Evolutionary conservation across 2,329 filamentous ascomycete genomes (phyloP), one percentile per base, ranked within the genome.

Genomic region (Macrophomina tecta): DNA sequence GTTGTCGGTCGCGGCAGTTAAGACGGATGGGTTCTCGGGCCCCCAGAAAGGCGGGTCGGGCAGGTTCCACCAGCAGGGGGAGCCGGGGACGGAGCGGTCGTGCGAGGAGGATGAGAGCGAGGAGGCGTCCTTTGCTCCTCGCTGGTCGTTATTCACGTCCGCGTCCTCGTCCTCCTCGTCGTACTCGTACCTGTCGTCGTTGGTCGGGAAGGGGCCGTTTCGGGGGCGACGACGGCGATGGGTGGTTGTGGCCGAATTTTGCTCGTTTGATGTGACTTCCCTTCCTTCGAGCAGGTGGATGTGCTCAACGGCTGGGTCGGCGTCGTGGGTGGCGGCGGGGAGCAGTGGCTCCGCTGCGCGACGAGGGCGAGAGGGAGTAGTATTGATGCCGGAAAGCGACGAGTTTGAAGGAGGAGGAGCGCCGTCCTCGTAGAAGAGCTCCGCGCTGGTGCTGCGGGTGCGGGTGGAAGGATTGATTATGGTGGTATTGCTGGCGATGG

Each of bases 401-500:
- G 52, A n/a, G 52, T 45, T 45, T 7, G 14, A 14, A 12, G 4
- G 40, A 12, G 4, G 40, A 45, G 40, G 40, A 45, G 52, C 42
- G n/a, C 45, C 58, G 58, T 62, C 58, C 8, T 30, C 42, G 58
- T 23, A 36, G 42, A 49, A 30, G n/a, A 62, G 58, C 32, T 62
- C 58, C 30, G 58, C 58, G 45, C 32, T 48, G 30, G 30, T 49
- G 58, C 42, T 62, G n/a, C 58, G 58, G n/a, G 42, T 62, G n/a
- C 58, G 42, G 30, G 16, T 14, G 51, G 16, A 49, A n/a, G 55
- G 55, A 8, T 23, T 42, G 11, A 60, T 28, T 38, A 60, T 46
- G 40, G 56, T 60, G 18, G 60, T 53, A 38, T 18, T 34, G 34
- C 23, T 53, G 71, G 75, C 71, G 68, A 75, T 73, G 69, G 72